Conservation (phyloP, 2,329 filamentous ascomycete genomes). For the Colletotrichum cuscutae region DNA sequence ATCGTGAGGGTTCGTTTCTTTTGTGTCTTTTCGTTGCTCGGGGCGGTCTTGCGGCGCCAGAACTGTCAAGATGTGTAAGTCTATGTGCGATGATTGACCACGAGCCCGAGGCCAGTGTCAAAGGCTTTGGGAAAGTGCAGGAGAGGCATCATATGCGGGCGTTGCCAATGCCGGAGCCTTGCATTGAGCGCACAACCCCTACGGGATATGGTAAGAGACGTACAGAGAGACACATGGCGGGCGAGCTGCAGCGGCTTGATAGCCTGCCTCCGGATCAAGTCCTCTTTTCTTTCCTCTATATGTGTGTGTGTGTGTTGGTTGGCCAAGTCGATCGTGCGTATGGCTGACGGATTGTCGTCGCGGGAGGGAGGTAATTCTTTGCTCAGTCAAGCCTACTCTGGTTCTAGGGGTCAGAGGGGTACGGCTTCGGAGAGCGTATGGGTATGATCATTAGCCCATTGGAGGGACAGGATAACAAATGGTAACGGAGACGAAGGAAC, state of each 20-base stretch:
- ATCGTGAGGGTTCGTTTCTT: conserved; percentile 48
- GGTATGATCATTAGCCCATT: conserved; percentile 21
- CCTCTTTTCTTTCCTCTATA: background rate
- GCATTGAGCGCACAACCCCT: background rate
- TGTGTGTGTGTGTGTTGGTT: background rate
- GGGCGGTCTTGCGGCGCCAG: conserved; percentile 28
- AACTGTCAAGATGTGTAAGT: conserved; percentile 20
- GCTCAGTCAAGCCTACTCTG: conserved; percentile 22
- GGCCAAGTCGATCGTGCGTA: background rate
- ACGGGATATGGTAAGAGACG: conserved; percentile 9
- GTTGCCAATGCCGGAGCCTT: conserved; percentile 1
- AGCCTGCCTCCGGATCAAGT: background rate
- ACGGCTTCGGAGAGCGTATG: conserved; percentile 17
- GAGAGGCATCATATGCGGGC: background rate
- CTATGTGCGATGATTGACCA: background rate
- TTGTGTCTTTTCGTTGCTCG: conserved; percentile 21
- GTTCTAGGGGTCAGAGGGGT: conserved; percentile 6
- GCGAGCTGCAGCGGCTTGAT: background rate
- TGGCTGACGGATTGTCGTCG: background rate
- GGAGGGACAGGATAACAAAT: background rate
- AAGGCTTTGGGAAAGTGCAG: background rate
- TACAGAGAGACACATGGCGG: conserved; percentile 34
- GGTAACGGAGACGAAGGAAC: background rate
- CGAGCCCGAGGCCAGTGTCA: background rate
- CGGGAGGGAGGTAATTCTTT: background rate